These are phyloP conservation scores for Draba incana DNA, from an alignment of 345 rosid species.

Conservation along the genomic window DNA sequence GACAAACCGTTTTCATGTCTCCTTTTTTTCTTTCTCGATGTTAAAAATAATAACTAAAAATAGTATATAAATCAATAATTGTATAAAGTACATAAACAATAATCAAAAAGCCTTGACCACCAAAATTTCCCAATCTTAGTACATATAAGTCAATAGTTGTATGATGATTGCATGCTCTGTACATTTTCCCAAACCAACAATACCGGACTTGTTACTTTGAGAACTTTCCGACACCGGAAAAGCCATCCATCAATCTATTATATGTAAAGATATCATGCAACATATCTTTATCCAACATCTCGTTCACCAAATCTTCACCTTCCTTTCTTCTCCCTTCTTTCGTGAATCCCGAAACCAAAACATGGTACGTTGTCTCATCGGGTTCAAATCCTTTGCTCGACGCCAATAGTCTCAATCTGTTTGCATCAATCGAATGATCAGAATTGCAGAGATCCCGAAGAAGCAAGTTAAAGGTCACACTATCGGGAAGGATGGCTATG, in stretches of 20 bases:
- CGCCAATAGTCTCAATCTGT: conserved; percentile 67
- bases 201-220: conserved; percentile 12
- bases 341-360: conserved; percentile 62
- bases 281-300: conserved; percentile 84
- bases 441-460: conserved; percentile 69
- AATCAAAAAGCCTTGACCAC: too few relatives aligned
- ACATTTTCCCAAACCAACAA: neutral
- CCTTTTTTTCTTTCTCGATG: neutral
- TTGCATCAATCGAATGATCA: conserved; percentile 58
- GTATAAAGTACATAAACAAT: too few relatives aligned
- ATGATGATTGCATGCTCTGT: too few relatives aligned
- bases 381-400: conserved; percentile 64
- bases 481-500: conserved; percentile 62
- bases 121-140: too few relatives aligned
- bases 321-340: conserved; percentile 64
- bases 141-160: too few relatives aligned
- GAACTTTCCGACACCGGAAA: conserved; percentile 40
- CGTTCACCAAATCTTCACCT: conserved; percentile 64
- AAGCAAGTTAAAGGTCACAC: conserved; percentile 74
- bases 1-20: neutral
- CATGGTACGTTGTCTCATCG: conserved; percentile 56
- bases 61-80: too few relatives aligned
- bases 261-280: conserved; percentile 74
- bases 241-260: conserved; percentile 64
- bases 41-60: too few relatives aligned